phyloP scores from a whole-genome alignment of 129 eudicot species.

The Flaveria bidentis region DNA sequence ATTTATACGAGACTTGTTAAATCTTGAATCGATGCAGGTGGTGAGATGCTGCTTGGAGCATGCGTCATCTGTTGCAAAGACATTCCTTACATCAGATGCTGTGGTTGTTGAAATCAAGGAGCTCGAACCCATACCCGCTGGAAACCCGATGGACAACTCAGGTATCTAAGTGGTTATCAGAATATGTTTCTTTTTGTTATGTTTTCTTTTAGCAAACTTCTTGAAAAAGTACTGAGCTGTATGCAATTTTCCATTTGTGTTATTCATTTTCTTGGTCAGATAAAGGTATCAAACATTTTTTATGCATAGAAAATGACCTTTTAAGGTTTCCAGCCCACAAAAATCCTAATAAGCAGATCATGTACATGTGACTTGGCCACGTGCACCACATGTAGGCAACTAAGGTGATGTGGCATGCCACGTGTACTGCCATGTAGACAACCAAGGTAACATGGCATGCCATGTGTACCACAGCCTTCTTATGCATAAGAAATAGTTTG shows the following conservation, averaged over 20 bases:
- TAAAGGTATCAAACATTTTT: too few relatives aligned
- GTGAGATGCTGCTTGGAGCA: conserved; percentile 57
- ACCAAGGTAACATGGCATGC: not conserved
- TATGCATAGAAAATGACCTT: too few relatives aligned
- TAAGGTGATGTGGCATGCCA: conserved; percentile 2
- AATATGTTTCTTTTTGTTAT: not conserved
- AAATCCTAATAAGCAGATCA: too few relatives aligned
- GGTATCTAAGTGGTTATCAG: conserved; percentile 15
- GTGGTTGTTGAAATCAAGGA: conserved; percentile 59
- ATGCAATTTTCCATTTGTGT: too few relatives aligned
- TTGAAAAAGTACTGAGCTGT: not conserved
- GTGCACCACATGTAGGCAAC: not conserved
- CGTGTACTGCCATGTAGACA: not conserved
- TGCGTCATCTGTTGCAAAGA: conserved; percentile 44
- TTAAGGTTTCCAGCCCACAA: too few relatives aligned
- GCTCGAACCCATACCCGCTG: conserved; percentile 29
- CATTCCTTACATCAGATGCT: conserved; percentile 62
- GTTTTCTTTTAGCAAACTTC: not conserved
- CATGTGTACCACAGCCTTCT: not conserved
- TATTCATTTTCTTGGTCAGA: too few relatives aligned
- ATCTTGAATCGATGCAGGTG: conserved; percentile 24
- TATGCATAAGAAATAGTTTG: not conserved
- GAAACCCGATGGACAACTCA: conserved; percentile 43
- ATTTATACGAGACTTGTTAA: not conserved
- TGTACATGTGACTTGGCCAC: too few relatives aligned